phyloP scores from a whole-genome alignment of 2,329 filamentous ascomycete species.

The Diaporthe sp. region DNA sequence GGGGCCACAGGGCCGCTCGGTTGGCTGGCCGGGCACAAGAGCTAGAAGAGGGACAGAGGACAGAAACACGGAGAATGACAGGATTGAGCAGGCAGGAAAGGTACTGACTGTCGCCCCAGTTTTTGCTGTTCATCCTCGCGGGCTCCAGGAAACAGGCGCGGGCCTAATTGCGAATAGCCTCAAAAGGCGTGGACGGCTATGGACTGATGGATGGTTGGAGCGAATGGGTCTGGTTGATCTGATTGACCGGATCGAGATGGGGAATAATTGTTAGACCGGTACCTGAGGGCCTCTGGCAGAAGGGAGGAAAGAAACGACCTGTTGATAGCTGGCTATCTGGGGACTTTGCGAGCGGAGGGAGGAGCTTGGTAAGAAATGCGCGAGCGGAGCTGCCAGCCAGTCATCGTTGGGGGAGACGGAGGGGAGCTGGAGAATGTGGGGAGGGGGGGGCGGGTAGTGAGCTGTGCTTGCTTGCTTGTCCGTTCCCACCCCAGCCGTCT shows the following conservation, averaged over 20 bases:
- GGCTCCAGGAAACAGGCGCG: conserved; percentile 21
- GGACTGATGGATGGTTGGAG: conserved; percentile 13
- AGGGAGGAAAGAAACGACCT: conserved; percentile 27
- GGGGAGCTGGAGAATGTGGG: conserved; percentile 25
- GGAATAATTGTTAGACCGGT: conserved; percentile 41
- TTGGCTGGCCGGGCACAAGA: conserved; percentile 5
- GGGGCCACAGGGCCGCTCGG: neutral
- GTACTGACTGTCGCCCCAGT: conserved; percentile 43
- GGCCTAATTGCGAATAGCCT: conserved; percentile 37
- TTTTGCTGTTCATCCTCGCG: conserved; percentile 42
- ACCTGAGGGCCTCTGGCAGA: conserved; percentile 32
- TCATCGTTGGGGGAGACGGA: conserved; percentile 10
- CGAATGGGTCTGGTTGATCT: conserved; percentile 32
- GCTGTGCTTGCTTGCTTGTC: neutral
- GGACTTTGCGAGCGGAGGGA: conserved; percentile 24
- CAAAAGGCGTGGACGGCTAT: conserved; percentile 25
- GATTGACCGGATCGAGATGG: conserved; percentile 35
- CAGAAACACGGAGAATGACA: conserved; percentile 28
- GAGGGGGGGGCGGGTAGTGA: neutral
- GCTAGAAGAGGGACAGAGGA: conserved; percentile 3
- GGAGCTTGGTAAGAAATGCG: conserved; percentile 25
- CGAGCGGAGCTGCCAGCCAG: conserved; percentile 21
- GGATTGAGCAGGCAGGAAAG: conserved; percentile 29
- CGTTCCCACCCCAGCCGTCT: neutral
- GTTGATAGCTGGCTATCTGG: conserved; percentile 41